A percentile compares a stretch with the other conserved stretches of the same genome.
These are phyloP conservation scores for Eleusine indica DNA, from an alignment of 176 grass and related monocot species.

Conservation along the genomic window DNA sequence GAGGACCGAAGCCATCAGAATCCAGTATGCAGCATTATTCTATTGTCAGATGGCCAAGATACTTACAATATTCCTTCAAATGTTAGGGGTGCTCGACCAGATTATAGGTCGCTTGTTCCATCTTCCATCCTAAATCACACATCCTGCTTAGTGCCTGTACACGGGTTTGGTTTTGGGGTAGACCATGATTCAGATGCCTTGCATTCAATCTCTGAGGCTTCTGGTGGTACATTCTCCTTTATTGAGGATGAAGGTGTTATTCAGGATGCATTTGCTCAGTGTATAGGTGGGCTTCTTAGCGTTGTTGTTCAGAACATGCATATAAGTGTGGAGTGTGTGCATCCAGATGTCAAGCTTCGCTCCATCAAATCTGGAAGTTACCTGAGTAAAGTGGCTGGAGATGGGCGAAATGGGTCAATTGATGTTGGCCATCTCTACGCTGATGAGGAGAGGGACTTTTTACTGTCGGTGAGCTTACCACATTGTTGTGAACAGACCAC, in stretches of 20 bases:
- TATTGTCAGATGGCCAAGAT: slow-evolving; percentile 95
- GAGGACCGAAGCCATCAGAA: slow-evolving; percentile 77
- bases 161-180: slow-evolving; percentile 88
- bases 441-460: slow-evolving; percentile 92
- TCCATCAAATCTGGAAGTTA: slow-evolving; percentile 92
- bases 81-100: slow-evolving; percentile 51
- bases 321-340: slow-evolving; percentile 63
- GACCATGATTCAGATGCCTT: slow-evolving; percentile 85
- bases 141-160: slow-evolving; percentile 56
- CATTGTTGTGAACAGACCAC: slow-evolving; percentile 51
- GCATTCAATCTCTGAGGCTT: slow-evolving; percentile 84
- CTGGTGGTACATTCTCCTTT: slow-evolving; percentile 96
- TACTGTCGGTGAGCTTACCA: slow-evolving; percentile 66
- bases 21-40: slow-evolving; percentile 92
- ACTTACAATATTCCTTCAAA: slow-evolving; percentile 84
- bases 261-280: slow-evolving; percentile 99
- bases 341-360: slow-evolving; percentile 60
- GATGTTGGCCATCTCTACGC: slow-evolving; percentile 88
- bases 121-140: slow-evolving; percentile 56
- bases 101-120: slow-evolving; percentile 77
- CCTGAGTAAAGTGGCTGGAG: slow-evolving; percentile 66
- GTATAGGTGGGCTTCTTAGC: slow-evolving; percentile 94
- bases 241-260: slow-evolving; percentile 88
- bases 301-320: slow-evolving; percentile 85
- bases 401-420: slow-evolving; percentile 69